These are phyloP conservation scores for Curvularia hawaiiensis DNA, from an alignment of 2,329 filamentous ascomycete genomes.

Conservation along the genomic window DNA sequence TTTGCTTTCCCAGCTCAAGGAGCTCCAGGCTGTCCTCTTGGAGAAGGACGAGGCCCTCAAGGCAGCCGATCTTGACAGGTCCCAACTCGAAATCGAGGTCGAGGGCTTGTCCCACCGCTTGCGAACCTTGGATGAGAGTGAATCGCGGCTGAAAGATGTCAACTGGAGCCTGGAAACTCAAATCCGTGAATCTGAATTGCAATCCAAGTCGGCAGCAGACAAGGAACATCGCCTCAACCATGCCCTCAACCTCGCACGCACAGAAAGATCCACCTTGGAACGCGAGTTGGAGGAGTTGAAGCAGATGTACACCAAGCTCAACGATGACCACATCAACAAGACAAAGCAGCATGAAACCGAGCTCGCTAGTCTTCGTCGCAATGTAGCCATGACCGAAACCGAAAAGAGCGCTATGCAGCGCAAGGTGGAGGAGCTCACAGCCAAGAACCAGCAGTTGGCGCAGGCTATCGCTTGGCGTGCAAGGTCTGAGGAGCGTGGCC, in stretches of 20 bases:
- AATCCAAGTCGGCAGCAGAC: conserved; percentile 76
- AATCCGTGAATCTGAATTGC: conserved; percentile 78
- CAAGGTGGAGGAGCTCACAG: conserved; percentile 85
- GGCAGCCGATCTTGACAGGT: conserved; percentile 73
- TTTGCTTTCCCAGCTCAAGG: conserved; percentile 89
- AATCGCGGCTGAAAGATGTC: conserved; percentile 96
- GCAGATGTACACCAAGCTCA: conserved; percentile 75
- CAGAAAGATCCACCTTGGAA: conserved; percentile 78
- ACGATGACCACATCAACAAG: conserved; percentile 76
- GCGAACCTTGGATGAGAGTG: conserved; percentile 85
- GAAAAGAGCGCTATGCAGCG: conserved; percentile 80
- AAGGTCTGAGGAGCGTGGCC: conserved; percentile 63
- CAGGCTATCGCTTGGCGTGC: conserved; percentile 79
- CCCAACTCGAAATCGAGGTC: conserved; percentile 79
- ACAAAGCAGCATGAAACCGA: conserved; percentile 90
- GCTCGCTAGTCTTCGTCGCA: conserved; percentile 80
- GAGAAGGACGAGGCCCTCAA: conserved; percentile 89
- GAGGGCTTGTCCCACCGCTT: conserved; percentile 81
- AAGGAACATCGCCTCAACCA: conserved; percentile 83
- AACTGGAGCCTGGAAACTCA: conserved; percentile 98
- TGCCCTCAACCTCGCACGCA: conserved; percentile 68
- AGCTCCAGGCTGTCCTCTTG: conserved; percentile 80
- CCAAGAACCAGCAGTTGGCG: conserved; percentile 90
- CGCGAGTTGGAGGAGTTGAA: conserved; percentile 92
- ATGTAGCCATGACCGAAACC: conserved; percentile 74